Evolutionary conservation across 768 basidiomycete species (phyloP), one percentile per base, ranked within the genome.

Genomic region (Basidioascus undulatus): DNA sequence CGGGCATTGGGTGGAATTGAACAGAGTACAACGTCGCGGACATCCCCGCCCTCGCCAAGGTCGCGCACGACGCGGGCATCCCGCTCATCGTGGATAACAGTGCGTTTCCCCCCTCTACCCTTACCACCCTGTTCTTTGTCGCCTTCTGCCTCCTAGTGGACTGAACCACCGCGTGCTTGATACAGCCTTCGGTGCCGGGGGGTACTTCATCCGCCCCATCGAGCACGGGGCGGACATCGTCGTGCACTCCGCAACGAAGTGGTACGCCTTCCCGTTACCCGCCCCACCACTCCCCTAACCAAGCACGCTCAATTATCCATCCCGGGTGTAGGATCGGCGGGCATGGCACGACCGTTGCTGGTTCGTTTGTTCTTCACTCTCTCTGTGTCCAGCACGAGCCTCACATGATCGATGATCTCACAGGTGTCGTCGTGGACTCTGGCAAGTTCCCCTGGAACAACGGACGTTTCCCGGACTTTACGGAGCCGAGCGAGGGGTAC

Each of bases 71-170:
- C 25, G 62, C 72, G 49, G 65, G 66, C 1, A 74, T 82, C 19
- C 81, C 81, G 1, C 60, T 83, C 33, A 71, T 82, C 35, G 78
- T 82, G 0, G 77, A 80, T 51, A 80, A 78, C 51, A 79, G 74
- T 4, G 16, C 11, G 28, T 13, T 11, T 25, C 41, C 32, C 33
- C 0, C 5, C 21, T 20, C 24, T 28, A 48, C 39, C 45, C 47
- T 9, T 48, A 45, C 35, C 44, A 41, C 19, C 24, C 33, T 15
- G 37, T 39, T 4, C n/a, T 27, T 4, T 5, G 3, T 21, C 27
- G 3, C 27, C 10, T 15, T 10, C 28, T 21, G 3, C 28, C 25
- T 24, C n/a, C 9, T 21, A 3, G 10, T 13, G 3, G 2, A 11
- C 25, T 32, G 19, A 18, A n/a, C n/a, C n/a, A n/a, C n/a, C n/a